Evolutionary conservation across 2,329 filamentous ascomycete genomes (phyloP).

Genomic region (Claviceps cyperi): DNA sequence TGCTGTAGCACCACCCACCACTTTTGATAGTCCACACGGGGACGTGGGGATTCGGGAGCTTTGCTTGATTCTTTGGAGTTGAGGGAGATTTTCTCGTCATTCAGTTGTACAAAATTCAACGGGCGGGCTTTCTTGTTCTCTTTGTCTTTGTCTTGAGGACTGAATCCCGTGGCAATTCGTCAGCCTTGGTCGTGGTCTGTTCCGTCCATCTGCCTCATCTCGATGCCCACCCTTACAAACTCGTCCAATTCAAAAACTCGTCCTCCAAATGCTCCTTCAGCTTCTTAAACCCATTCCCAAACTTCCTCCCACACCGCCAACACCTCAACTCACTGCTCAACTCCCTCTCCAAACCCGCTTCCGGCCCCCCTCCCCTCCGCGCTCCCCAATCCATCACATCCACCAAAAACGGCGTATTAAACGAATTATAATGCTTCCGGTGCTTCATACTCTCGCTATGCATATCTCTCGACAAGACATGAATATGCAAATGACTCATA

Average conservation of each 20-base stretch:
- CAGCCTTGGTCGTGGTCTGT: neutral
- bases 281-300: constrained; percentile 57
- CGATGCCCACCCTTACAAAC: constrained; percentile 26
- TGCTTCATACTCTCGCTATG: constrained; percentile 58
- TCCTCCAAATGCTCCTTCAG: constrained; percentile 61
- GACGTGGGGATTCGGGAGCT: neutral
- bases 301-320: constrained; percentile 69
- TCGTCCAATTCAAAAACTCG: constrained; percentile 67
- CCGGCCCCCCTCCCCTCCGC: constrained; percentile 45
- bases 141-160: neutral
- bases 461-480: constrained; percentile 73
- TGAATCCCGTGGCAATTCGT: neutral
- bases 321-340: constrained; percentile 48
- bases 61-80: neutral
- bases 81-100: neutral
- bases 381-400: constrained; percentile 62
- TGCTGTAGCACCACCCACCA: no score
- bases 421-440: constrained; percentile 84
- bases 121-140: neutral
- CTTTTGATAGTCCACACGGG: neutral
- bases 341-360: constrained; percentile 40
- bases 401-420: constrained; percentile 74
- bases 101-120: neutral
- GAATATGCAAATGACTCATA: constrained; percentile 86
- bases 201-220: neutral